These are phyloP conservation scores for Sequoiadendron giganteum DNA, from an alignment of 75 land plant genomes.

Conservation along the genomic window DNA sequence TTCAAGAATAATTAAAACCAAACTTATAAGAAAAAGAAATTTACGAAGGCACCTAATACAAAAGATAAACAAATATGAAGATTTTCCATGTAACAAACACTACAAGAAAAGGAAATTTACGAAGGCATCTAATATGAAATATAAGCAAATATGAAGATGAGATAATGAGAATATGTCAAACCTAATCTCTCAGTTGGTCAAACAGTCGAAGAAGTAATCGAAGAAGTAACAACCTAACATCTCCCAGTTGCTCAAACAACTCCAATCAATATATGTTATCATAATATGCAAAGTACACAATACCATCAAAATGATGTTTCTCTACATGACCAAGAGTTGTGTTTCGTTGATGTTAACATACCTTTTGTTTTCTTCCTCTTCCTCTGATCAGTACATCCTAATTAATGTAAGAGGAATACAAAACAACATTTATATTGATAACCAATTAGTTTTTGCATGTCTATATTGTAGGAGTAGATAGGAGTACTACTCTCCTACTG, in stretches of 20 bases:
- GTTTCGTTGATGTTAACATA: slow-evolving; percentile 50
- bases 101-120: neutral
- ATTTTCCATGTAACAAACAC: neutral
- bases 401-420: too few species aligned
- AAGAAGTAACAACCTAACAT: slow-evolving; percentile 48
- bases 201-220: too few species aligned
- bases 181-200: slow-evolving; percentile 37
- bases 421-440: too few species aligned
- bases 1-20: neutral
- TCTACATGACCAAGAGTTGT: slow-evolving; percentile 75
- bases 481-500: too few species aligned
- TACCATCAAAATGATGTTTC: slow-evolving; percentile 81
- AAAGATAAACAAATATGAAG: neutral
- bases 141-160: neutral
- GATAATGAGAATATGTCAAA: slow-evolving; percentile 17
- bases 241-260: slow-evolving; percentile 69
- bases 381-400: too few species aligned
- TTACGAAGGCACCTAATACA: too few species aligned
- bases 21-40: neutral
- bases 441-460: too few species aligned
- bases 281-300: slow-evolving; percentile 89
- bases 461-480: too few species aligned
- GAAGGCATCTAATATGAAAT: neutral
- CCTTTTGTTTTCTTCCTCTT: too few species aligned
- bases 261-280: slow-evolving; percentile 68